Conservation (phyloP, 176 grass and related monocot genomes). For the Carex myosuroides region DNA sequence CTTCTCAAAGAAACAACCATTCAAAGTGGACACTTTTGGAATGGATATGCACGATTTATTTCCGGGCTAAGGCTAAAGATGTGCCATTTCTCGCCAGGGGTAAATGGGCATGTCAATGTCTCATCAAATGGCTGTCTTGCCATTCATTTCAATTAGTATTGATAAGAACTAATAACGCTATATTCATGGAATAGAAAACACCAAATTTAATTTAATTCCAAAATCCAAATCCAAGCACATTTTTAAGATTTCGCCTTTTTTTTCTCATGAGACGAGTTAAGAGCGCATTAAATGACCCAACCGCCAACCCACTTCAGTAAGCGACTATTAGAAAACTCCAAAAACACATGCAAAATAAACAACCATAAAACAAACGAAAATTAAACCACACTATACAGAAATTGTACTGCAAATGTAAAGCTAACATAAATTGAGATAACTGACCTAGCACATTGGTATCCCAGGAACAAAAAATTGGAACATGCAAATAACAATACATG, state of each 20-base stretch:
- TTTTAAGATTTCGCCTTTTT: background rate
- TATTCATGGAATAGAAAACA: background rate
- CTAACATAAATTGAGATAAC: background rate
- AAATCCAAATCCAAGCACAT: background rate
- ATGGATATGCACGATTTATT: background rate
- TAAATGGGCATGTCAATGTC: background rate
- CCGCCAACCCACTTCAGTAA: background rate
- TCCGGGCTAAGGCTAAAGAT: background rate
- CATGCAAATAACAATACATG: conserved; percentile 6
- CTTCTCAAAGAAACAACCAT: background rate
- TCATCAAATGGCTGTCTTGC: background rate
- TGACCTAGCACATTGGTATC: conserved; percentile 4
- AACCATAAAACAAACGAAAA: background rate
- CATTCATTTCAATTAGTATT: background rate
- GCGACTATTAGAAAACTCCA: background rate
- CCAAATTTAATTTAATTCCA: background rate
- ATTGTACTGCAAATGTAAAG: conserved; percentile 7
- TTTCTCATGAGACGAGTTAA: background rate
- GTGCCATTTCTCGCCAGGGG: background rate
- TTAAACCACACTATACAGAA: conserved; percentile 10
- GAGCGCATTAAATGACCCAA: background rate
- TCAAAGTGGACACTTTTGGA: background rate
- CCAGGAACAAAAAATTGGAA: conserved; percentile 5
- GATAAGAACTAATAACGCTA: background rate
- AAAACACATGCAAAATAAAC: background rate